These are phyloP conservation scores for Ceratobasidium sp. DNA, from an alignment of 1,284 basidiomycete genomes.

Conservation along the genomic window DNA sequence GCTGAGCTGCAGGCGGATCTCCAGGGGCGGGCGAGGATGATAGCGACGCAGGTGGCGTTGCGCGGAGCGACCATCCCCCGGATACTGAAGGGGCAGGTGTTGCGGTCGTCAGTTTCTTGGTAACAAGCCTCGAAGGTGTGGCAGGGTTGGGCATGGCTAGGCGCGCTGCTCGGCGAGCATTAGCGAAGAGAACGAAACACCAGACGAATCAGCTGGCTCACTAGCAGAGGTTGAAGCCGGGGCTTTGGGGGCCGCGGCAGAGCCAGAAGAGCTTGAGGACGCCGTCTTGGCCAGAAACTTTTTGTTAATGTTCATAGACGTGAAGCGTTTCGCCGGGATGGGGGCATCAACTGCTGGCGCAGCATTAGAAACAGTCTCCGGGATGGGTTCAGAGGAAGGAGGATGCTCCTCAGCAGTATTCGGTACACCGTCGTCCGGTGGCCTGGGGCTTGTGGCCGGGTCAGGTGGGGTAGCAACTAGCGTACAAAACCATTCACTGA, in stretches of 20 bases:
- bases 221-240: conserved; percentile 42
- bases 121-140: conserved; percentile 80
- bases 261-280: conserved; percentile 26
- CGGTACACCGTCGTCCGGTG: conserved; percentile 3
- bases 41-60: conserved; percentile 73
- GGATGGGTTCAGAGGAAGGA: conserved; percentile 19
- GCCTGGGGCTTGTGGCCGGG: conserved; percentile 8
- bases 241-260: conserved; percentile 41
- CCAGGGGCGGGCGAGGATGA: conserved; percentile 54
- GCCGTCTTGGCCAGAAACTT: conserved; percentile 89
- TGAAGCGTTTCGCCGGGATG: conserved; percentile 85
- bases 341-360: conserved; percentile 43
- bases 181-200: conserved; percentile 26
- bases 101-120: conserved; percentile 81
- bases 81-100: conserved; percentile 66
- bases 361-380: conserved; percentile 4
- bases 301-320: conserved; percentile 89
- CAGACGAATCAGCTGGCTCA: neutral
- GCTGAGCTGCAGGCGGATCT: conserved; percentile 48
- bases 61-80: conserved; percentile 76
- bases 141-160: conserved; percentile 61
- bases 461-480: conserved; percentile 10
- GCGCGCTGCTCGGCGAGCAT: conserved; percentile 59
- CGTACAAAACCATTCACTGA: no score
- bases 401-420: conserved; percentile 10